Evolutionary conservation across 352 stramenopile genomes (phyloP).

Genomic region (Peronospora farinosa): DNA sequence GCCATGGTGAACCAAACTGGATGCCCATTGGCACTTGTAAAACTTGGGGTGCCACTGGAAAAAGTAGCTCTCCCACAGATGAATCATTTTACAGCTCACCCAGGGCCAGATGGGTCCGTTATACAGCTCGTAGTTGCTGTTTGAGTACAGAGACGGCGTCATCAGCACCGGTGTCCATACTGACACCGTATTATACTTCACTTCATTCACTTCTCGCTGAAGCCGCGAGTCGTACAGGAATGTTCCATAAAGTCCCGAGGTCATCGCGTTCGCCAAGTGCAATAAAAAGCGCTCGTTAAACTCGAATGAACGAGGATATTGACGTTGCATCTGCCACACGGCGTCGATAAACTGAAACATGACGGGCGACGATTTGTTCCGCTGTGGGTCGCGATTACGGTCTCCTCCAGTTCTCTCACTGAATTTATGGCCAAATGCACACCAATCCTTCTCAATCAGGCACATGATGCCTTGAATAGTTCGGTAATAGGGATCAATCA

Average conservation of each 20-base stretch:
- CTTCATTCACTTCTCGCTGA: constrained; percentile 58
- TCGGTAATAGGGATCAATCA: constrained; percentile 86
- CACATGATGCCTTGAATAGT: constrained; percentile 77
- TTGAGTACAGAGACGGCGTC: constrained; percentile 40
- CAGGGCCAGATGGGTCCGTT: constrained; percentile 73
- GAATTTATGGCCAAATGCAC: constrained; percentile 83
- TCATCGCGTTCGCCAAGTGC: constrained; percentile 72
- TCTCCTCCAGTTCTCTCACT: constrained; percentile 59
- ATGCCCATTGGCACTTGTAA: constrained; percentile 69
- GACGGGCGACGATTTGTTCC: constrained; percentile 73
- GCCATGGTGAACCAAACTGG: constrained; percentile 39
- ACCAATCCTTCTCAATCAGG: constrained; percentile 85
- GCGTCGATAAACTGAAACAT: constrained; percentile 85
- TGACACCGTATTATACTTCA: constrained; percentile 50
- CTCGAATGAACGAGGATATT: constrained; percentile 79
- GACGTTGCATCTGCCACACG: constrained; percentile 77
- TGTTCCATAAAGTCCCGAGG: constrained; percentile 74
- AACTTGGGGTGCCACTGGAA: constrained; percentile 85
- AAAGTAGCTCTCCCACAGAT: constrained; percentile 78
- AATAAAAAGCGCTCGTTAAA: constrained; percentile 83
- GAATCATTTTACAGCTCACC: constrained; percentile 73
- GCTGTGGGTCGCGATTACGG: constrained; percentile 65
- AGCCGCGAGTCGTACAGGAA: constrained; percentile 76
- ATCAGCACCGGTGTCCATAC: constrained; percentile 77
- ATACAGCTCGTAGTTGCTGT: constrained; percentile 40